Evolutionary conservation across 495 filamentous ascomycete genomes (phyloP), one percentile per base, ranked within the genome.

Genomic region (Oidiodendron maius): DNA sequence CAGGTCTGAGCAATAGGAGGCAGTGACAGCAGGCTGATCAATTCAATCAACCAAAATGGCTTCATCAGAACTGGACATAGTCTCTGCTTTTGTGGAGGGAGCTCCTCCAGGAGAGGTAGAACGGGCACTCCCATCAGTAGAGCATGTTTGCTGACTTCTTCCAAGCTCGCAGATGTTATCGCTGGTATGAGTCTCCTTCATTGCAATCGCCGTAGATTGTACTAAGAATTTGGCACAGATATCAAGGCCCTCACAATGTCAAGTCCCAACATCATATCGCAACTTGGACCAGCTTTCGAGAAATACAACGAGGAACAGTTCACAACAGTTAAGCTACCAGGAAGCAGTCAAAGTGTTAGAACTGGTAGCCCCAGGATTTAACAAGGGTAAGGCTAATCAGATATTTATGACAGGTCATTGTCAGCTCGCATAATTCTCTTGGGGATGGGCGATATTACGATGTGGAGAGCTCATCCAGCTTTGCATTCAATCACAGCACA

Each of bases 221-320:
- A 23, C 41, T 53, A 36, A 55, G 12, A 9, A 11, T 23, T 32
- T 10, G 20, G 11, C 46, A 32, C 60, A 97, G 93, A 95, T 61
- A 87, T 99, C 71, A 95, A 96, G 64, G 67, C 79, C 40, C 73
- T 99, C 32, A 90, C 86, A 15, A 69, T 75, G 62, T 82, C 90
- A 56, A 82, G 78, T 21, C 78, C 81, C 9, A 71, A 75, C 40
- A 66, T 91, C 34, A 66, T 91, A 22, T 64, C 76, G 44, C 80
- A 84, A 32, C 82, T 96, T 10, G 73, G 68, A 3, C 87, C 89
- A 2, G 90, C 93, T 0, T 93, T 96, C 68, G 76, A 91, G 68
- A 86, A 84, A 65, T 96, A 99, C 77, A 97, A 95, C 60, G 91
- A 96, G 64, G 84, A 88, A 65, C 94, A 99, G 65, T 84, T 96